A percentile compares a stretch with the other conserved stretches of the same genome.
These are phyloP conservation scores for Wickerhamomyces canadensis DNA, from an alignment of 805 yeast genomes.

Conservation along the genomic window DNA sequence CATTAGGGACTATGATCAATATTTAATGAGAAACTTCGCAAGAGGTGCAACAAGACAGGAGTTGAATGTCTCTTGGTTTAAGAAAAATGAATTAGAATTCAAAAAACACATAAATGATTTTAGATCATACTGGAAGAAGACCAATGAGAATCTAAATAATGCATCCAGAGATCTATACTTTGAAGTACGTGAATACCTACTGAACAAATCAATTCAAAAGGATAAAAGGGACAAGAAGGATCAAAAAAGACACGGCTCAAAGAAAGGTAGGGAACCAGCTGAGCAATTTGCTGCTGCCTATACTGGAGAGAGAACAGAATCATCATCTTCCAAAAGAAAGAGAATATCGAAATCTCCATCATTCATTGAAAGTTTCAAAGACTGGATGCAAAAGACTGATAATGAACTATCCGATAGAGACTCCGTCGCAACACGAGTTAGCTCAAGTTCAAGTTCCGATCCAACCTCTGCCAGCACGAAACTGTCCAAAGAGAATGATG, in stretches of 20 bases:
- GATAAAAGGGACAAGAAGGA: no score
- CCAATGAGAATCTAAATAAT: conserved; percentile 59
- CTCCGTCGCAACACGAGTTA: background rate
- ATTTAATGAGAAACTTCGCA: conserved; percentile 93
- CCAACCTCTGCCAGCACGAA: background rate
- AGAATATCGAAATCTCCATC: conserved; percentile 18
- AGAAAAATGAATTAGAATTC: conserved; percentile 92
- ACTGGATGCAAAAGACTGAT: conserved; percentile 30
- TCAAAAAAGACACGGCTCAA: conserved; percentile 31
- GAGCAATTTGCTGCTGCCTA: conserved; percentile 46
- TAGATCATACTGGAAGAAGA: conserved; percentile 77
- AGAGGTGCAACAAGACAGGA: conserved; percentile 97
- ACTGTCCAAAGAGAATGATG: background rate
- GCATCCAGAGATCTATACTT: conserved; percentile 79
- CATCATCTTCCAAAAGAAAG: conserved; percentile 4
- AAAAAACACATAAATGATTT: conserved; percentile 87
- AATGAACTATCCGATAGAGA: conserved; percentile 4
- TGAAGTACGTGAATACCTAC: conserved; percentile 72
- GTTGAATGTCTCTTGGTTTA: conserved; percentile 93
- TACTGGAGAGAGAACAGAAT: conserved; percentile 47
- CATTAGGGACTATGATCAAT: conserved; percentile 93
- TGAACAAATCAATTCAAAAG: conserved; percentile 34
- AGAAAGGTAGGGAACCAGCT: conserved; percentile 6
- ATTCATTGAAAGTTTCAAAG: conserved; percentile 26
- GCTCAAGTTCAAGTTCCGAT: conserved; percentile 1